Percentiles rank a stretch among this genome's conserved stretches.
Conservation (phyloP, 345 rosid genomes). For the Brassica carinata region DNA sequence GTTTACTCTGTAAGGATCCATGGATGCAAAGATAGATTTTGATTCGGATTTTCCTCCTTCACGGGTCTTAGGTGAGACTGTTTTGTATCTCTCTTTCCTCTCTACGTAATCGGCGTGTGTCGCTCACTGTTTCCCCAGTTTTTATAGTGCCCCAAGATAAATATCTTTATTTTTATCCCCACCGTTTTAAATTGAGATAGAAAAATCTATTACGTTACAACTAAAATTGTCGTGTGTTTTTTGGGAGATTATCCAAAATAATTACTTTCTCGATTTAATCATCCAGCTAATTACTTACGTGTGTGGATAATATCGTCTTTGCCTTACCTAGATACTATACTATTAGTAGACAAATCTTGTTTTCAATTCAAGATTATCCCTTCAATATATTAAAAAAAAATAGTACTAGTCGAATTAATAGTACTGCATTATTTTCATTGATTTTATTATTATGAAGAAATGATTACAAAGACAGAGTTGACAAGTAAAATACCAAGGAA, state of each 20-base stretch:
- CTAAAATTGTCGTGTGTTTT: background rate
- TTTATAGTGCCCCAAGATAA: constrained; percentile 15
- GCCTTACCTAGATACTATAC: constrained; percentile 9
- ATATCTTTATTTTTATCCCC: background rate
- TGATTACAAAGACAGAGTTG: background rate
- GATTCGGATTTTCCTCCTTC: background rate
- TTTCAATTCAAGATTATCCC: background rate
- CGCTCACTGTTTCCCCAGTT: background rate
- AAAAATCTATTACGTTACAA: background rate
- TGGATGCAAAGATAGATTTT: constrained; percentile 18
- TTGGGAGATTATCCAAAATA: background rate
- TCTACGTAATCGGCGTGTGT: constrained; percentile 29
- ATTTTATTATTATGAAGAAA: constrained; percentile 25
- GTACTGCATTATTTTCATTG: constrained; percentile 1
- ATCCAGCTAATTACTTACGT: background rate
- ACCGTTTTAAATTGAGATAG: background rate
- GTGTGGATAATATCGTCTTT: constrained; percentile 23
- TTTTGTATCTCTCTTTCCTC: background rate
- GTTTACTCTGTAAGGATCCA: constrained; percentile 54
- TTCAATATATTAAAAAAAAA: background rate
- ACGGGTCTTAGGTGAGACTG: background rate
- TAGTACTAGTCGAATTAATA: background rate
- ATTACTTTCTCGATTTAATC: background rate
- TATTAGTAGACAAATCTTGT: background rate
- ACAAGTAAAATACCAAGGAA: background rate